Evolutionary conservation across 1,284 basidiomycete species (phyloP).

Genomic region (Malassezia sympodialis): DNA sequence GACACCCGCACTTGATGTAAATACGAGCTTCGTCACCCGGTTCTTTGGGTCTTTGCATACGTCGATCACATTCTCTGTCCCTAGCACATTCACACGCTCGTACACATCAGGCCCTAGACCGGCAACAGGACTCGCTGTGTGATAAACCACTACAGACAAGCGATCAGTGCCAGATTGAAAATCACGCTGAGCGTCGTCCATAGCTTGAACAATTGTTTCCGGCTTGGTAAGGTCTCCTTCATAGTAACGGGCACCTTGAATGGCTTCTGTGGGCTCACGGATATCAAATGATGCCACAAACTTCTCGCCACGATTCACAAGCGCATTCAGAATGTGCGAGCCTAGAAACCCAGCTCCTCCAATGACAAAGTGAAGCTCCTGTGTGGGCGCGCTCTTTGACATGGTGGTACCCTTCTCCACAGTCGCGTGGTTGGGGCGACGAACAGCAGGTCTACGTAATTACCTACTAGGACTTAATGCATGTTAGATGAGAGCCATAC

Average conservation of each 20-base stretch:
- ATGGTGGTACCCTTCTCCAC: slow-evolving; percentile 18
- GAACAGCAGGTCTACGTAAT: not conserved
- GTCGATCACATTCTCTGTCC: slow-evolving; percentile 74
- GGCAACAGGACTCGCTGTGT: slow-evolving; percentile 78
- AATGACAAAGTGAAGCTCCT: slow-evolving; percentile 44
- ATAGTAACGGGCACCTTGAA: slow-evolving; percentile 36
- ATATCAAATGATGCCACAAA: slow-evolving; percentile 40
- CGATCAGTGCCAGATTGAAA: not conserved
- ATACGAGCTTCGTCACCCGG: slow-evolving; percentile 76
- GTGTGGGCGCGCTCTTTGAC: slow-evolving; percentile 34
- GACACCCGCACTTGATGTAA: slow-evolving; percentile 87
- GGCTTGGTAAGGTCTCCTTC: slow-evolving; percentile 40
- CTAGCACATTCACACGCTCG: slow-evolving; percentile 86
- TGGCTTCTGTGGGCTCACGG: slow-evolving; percentile 21
- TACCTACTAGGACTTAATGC: not conserved
- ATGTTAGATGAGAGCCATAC: not conserved
- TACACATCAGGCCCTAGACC: slow-evolving; percentile 64
- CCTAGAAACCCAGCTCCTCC: slow-evolving; percentile 46
- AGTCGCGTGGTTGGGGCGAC: not conserved
- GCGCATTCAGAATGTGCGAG: slow-evolving; percentile 36
- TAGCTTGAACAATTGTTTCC: slow-evolving; percentile 19
- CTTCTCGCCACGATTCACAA: slow-evolving; percentile 41
- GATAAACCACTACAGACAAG: slow-evolving; percentile 56
- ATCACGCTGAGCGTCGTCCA: slow-evolving; percentile 10
- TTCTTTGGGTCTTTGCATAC: slow-evolving; percentile 55